phyloP scores from a whole-genome alignment of 345 rosid species.

The Stellera chamaejasme region DNA sequence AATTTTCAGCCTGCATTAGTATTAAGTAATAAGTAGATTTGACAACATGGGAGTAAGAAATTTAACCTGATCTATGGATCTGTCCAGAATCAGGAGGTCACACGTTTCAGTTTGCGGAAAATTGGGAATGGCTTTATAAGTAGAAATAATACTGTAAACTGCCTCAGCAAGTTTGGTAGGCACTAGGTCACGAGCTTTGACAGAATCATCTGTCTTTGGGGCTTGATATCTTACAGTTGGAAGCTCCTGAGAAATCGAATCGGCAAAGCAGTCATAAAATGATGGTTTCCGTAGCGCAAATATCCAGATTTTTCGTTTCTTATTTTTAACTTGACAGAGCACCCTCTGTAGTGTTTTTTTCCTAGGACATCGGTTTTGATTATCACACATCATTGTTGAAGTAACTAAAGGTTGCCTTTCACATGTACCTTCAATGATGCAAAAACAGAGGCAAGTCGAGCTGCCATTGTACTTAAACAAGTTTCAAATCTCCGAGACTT shows the following conservation, averaged over 20 bases:
- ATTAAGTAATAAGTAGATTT: neutral
- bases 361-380: too few relatives aligned
- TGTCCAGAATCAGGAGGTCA: constrained; percentile 78
- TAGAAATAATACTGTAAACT: constrained; percentile 43
- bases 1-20: neutral
- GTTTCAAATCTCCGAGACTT: constrained; percentile 50
- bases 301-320: neutral
- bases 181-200: constrained; percentile 43
- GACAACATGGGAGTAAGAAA: constrained; percentile 13
- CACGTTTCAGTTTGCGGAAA: constrained; percentile 84
- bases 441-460: constrained; percentile 82
- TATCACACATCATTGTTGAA: neutral
- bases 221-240: constrained; percentile 72
- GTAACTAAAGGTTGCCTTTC: too few relatives aligned
- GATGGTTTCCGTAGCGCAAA: neutral
- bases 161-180: constrained; percentile 73
- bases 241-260: constrained; percentile 45
- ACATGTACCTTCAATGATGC: constrained; percentile 72
- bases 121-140: constrained; percentile 78
- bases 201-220: constrained; percentile 31
- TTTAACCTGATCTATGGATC: constrained; percentile 86
- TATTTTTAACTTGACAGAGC: too few relatives aligned
- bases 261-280: too few relatives aligned
- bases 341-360: too few relatives aligned
- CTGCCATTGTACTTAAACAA: constrained; percentile 74